phyloP scores from a whole-genome alignment of 2,329 filamentous ascomycete species.

The Botryotinia narcissicola region DNA sequence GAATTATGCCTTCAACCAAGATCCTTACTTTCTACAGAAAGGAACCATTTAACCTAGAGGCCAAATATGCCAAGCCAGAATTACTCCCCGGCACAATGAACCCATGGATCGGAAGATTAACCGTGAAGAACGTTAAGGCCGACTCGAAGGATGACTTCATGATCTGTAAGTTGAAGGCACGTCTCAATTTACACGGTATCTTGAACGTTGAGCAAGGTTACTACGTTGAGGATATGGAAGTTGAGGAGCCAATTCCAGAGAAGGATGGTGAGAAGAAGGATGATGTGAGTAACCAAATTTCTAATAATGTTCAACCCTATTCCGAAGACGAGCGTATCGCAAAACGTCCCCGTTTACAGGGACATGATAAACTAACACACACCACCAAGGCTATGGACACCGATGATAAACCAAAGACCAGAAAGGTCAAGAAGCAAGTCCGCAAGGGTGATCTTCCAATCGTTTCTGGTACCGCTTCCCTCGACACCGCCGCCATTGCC shows the following conservation, averaged over 20 bases:
- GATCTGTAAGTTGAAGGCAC: constrained; percentile 99
- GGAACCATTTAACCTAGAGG: constrained; percentile 94
- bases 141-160: constrained; percentile 96
- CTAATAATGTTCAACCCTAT: constrained; percentile 23
- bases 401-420: constrained; percentile 74
- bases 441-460: constrained; percentile 95
- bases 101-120: constrained; percentile 96
- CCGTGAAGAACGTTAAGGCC: constrained; percentile 94
- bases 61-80: constrained; percentile 85
- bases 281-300: constrained; percentile 57
- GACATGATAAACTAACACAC: constrained; percentile 33
- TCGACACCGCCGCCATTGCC: constrained; percentile 68
- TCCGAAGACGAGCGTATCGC: constrained; percentile 30
- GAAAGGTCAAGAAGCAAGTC: constrained; percentile 99
- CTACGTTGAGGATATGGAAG: constrained; percentile 95
- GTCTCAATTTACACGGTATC: constrained; percentile 93
- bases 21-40: constrained; percentile 99
- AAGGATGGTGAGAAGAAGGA: constrained; percentile 54
- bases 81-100: constrained; percentile 83
- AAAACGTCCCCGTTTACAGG: constrained; percentile 31
- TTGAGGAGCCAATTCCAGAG: constrained; percentile 86
- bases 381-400: constrained; percentile 70
- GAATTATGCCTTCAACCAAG: constrained; percentile 96
- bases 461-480: constrained; percentile 74
- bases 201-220: constrained; percentile 96